These are phyloP conservation scores for Testicularia cyperi DNA, from an alignment of 1,284 basidiomycete species.

Conservation along the genomic window DNA sequence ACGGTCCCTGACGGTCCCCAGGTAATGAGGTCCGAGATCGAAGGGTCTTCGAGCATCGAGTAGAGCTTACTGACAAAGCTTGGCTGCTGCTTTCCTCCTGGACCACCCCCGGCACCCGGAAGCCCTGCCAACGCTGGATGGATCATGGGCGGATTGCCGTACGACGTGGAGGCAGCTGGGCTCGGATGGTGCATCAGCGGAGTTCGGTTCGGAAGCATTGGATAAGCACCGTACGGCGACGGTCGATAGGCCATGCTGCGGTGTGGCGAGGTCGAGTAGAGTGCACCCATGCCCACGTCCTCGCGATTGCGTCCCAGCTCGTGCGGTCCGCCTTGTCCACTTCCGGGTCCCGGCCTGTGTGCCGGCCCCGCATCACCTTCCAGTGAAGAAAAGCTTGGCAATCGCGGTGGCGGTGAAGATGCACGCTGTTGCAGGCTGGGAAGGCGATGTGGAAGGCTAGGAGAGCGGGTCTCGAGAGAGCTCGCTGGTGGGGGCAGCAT, in stretches of 20 bases:
- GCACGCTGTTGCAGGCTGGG: conserved; percentile 13
- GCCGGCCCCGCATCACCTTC: conserved; percentile 8
- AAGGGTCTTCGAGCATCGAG: conserved; percentile 54
- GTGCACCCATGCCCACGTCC: conserved; percentile 2
- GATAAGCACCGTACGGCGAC: conserved; percentile 15
- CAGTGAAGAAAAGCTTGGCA: conserved; percentile 30
- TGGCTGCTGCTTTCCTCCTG: conserved; percentile 50
- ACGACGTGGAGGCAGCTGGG: conserved; percentile 21
- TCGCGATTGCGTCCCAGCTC: conserved; percentile 8
- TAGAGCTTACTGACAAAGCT: conserved; percentile 54
- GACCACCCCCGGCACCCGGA: conserved; percentile 41
- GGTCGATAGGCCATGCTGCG: conserved; percentile 14
- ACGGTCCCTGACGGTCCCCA: conserved; percentile 48
- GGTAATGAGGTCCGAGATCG: conserved; percentile 45
- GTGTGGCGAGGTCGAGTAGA: conserved; percentile 19
- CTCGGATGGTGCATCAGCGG: conserved; percentile 26
- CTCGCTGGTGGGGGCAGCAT: conserved; percentile 19
- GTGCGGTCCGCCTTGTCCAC: too few relatives aligned
- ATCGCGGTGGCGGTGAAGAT: conserved; percentile 22
- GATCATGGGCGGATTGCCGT: conserved; percentile 47
- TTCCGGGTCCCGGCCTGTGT: too few relatives aligned
- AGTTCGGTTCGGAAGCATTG: conserved; percentile 11
- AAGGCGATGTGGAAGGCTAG: background rate
- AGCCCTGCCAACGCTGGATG: conserved; percentile 47
- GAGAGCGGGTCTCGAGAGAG: conserved; percentile 1